A percentile compares a stretch with the other conserved stretches of the same genome.
phyloP scores from a whole-genome alignment of 805 yeast species.

The Starmera amethionina region DNA sequence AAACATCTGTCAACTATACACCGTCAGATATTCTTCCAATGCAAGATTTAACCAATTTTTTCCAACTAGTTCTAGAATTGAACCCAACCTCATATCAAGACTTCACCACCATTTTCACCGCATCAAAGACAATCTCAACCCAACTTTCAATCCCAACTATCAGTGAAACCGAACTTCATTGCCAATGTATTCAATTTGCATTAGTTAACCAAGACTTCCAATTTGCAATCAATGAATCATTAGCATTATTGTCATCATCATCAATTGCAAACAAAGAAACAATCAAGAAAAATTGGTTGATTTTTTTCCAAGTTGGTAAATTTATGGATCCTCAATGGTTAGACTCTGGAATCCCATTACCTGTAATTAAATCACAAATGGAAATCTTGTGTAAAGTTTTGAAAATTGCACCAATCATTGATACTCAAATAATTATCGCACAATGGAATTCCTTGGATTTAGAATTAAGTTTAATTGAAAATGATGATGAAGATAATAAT shows the following conservation, averaged over 20 bases:
- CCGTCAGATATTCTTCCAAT: too few relatives aligned
- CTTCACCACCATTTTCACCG: slow-evolving; percentile 12
- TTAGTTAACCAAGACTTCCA: slow-evolving; percentile 51
- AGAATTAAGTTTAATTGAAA: slow-evolving; percentile 23
- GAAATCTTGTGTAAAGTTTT: slow-evolving; percentile 43
- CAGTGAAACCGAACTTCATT: slow-evolving; percentile 17
- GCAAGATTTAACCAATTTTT: slow-evolving; percentile 24
- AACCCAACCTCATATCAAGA: slow-evolving; percentile 43
- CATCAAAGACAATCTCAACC: too few relatives aligned
- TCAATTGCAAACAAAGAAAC: slow-evolving; percentile 6
- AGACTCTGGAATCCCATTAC: slow-evolving; percentile 26
- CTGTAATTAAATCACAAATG: slow-evolving; percentile 38
- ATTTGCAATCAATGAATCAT: slow-evolving; percentile 39
- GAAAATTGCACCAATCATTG: slow-evolving; percentile 41
- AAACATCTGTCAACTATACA: too few relatives aligned
- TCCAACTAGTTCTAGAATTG: slow-evolving; percentile 38
- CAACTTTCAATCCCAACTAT: too few relatives aligned
- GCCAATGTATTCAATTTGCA: slow-evolving; percentile 58
- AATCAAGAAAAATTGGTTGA: slow-evolving; percentile 44
- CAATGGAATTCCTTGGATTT: slow-evolving; percentile 52
- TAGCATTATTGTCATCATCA: too few relatives aligned
- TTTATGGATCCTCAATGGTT: slow-evolving; percentile 36
- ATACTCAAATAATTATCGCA: slow-evolving; percentile 43
- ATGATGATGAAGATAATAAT: slow-evolving; percentile 3
- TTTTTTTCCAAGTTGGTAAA: slow-evolving; percentile 68